These are phyloP conservation scores for Ascoidea asiatica DNA, from an alignment of 805 yeast species.

Conservation along the genomic window DNA sequence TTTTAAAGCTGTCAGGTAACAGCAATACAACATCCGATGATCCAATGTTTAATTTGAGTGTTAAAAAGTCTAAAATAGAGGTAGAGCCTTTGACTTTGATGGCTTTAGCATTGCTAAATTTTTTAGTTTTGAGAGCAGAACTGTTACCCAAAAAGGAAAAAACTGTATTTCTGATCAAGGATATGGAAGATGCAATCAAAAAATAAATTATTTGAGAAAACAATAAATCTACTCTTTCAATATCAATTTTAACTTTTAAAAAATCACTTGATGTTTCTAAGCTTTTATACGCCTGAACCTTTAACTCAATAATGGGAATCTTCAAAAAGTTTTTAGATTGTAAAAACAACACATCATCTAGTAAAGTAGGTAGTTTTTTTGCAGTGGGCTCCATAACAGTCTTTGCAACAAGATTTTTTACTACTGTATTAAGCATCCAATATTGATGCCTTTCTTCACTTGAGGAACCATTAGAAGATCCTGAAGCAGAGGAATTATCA, in stretches of 20 bases:
- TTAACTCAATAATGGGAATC: not conserved
- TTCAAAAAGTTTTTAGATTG: not conserved
- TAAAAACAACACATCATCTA: not conserved
- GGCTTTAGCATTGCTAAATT: conserved; percentile 11
- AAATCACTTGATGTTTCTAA: not conserved
- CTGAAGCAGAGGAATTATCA: not conserved
- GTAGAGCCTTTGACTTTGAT: no score
- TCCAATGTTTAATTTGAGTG: conserved; percentile 13
- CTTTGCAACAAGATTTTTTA: not conserved
- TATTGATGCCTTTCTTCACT: not conserved
- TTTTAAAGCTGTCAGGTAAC: conserved; percentile 34
- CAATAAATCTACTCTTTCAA: conserved; percentile 18
- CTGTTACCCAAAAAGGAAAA: conserved; percentile 13
- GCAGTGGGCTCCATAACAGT: not conserved
- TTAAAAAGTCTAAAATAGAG: conserved; percentile 13
- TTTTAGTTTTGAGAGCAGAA: no score
- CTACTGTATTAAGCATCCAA: not conserved
- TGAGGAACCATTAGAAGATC: not conserved
- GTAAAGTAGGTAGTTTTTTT: not conserved
- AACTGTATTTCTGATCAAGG: conserved; percentile 29
- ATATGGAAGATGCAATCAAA: conserved; percentile 28
- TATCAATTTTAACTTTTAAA: conserved; percentile 13
- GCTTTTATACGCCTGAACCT: not conserved
- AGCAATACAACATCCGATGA: conserved; percentile 17
- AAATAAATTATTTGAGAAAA: conserved; percentile 31